A percentile compares a stretch with the other conserved stretches of the same genome.
Evolutionary conservation across 2,329 filamentous ascomycete genomes (phyloP).

Genomic region (Xylariaceae sp.): DNA sequence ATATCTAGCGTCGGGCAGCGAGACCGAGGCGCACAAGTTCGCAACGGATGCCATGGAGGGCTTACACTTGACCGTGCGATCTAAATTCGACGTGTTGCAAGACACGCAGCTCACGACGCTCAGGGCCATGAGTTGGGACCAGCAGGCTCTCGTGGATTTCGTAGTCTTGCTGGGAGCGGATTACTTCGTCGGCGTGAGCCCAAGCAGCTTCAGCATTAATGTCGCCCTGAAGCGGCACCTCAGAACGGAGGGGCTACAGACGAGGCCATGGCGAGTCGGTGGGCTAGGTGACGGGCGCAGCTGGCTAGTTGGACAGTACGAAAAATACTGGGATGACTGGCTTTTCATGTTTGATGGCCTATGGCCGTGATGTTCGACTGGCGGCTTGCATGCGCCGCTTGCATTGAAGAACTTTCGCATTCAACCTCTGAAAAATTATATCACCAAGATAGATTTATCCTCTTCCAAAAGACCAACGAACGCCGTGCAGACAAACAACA

Average conservation of each 20-base stretch:
- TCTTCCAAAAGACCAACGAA: too few relatives aligned
- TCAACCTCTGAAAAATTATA: too few relatives aligned
- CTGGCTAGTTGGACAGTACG: conserved; percentile 38
- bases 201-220: conserved; percentile 44
- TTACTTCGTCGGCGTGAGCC: conserved; percentile 40
- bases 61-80: conserved; percentile 27
- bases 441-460: too few relatives aligned
- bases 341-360: conserved; percentile 43
- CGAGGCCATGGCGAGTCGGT: conserved; percentile 37
- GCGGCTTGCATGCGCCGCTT: too few relatives aligned
- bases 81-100: conserved; percentile 34
- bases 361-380: too few relatives aligned
- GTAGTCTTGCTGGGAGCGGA: conserved; percentile 32
- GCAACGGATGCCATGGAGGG: conserved; percentile 20
- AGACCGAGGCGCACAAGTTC: conserved; percentile 34
- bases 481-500: too few relatives aligned
- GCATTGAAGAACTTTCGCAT: too few relatives aligned
- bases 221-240: conserved; percentile 41
- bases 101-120: conserved; percentile 25
- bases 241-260: conserved; percentile 31
- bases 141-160: conserved; percentile 39
- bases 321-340: conserved; percentile 43
- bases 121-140: conserved; percentile 35
- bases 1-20: conserved; percentile 42
- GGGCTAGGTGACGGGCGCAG: conserved; percentile 35